Evolutionary conservation across 441 rosid genomes (phyloP), one percentile per base, ranked within the genome.

Genomic region (Gossypium trilobum): DNA sequence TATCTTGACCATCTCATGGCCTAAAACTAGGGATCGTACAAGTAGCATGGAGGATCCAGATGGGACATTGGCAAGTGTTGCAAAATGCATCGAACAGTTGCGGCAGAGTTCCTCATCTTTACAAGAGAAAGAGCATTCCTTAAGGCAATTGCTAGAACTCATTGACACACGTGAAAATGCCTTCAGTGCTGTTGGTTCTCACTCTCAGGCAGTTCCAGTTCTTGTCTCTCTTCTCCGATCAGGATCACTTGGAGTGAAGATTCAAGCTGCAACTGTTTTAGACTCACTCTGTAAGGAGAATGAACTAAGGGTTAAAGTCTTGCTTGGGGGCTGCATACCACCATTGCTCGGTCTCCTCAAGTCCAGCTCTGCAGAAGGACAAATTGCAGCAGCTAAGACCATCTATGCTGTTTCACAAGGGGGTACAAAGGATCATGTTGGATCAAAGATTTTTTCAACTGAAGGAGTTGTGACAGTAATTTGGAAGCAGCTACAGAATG

Each of bases 241-340:
- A 54, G 98, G 99, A 69, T 87, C 96, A 17, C 74, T 87, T 39
- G 99, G 92, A 69, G 95, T 96, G 79, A 96, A 96, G 89, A 93
- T 91, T 80, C 97, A 96, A 77, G 98, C 98, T 74, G 97, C 98
- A 66, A 87, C 87, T 69, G 98, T 96, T 78, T 84, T 96, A 79
- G 98, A 98, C 39, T 92, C 98, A 50, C 95, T 96, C 17, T 96
- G 99, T 71, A 93, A 91, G 86, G 99, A 96, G 86, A 96, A 96
- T 78, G 99, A 96, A 78, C 88, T 93, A 39, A 85, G 99, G 76
- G 98, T 96, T 72, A 96, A 94, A 84, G 99, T 96, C 73, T 82
- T 96, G 74, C 98, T 93, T 80, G 99, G 99, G 60, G 99, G 99
- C 71, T 96, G 99, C 89, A 96, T 96, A 83, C 99, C 99, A 2